These are phyloP conservation scores for Prunella vulgaris DNA, from an alignment of 257 asterid species.

Conservation along the genomic window DNA sequence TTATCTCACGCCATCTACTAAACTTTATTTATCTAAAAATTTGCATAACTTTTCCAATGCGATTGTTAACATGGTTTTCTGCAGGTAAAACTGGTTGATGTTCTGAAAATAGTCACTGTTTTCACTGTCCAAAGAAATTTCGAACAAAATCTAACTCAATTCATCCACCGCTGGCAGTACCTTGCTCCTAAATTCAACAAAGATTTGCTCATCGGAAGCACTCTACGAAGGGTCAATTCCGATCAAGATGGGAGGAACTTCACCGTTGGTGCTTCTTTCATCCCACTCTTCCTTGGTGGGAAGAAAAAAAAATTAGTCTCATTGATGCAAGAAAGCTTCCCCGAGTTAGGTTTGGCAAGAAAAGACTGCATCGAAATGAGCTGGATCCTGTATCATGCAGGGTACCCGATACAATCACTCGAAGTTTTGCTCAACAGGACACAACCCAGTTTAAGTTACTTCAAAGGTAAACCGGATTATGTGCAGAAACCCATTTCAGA, in stretches of 20 bases:
- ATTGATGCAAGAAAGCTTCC: constrained; percentile 11
- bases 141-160: neutral
- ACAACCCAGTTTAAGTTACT: neutral
- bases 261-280: neutral
- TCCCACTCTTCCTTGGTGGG: constrained; percentile 1
- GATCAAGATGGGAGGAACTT: neutral
- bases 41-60: neutral
- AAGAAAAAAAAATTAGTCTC: neutral
- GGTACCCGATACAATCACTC: neutral
- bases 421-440: neutral
- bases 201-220: neutral
- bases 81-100: neutral
- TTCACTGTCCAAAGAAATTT: neutral
- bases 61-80: neutral
- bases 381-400: neutral
- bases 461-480: constrained; percentile 5
- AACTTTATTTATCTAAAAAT: too few species aligned
- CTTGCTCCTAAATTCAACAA: neutral
- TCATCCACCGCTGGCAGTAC: constrained; percentile 1
- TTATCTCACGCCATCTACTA: too few species aligned
- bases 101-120: neutral
- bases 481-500: constrained; percentile 3
- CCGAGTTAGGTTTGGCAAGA: neutral
- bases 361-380: constrained; percentile 10
- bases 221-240: neutral